A percentile compares a stretch with the other conserved stretches of the same genome.
phyloP scores from a whole-genome alignment of 106 monocot genomes.

The Apostasia ramifera region DNA sequence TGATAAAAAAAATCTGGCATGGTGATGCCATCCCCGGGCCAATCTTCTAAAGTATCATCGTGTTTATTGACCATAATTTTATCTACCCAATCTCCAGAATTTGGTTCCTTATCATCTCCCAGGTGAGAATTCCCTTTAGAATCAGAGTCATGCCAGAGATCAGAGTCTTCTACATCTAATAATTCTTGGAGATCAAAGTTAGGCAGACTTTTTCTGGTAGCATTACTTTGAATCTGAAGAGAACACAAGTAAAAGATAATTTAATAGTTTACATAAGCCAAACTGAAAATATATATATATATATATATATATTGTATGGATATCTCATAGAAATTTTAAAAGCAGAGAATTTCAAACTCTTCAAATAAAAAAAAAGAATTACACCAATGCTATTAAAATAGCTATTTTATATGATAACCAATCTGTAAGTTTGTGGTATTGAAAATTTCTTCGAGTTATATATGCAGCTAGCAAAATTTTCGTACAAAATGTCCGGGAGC shows the following conservation, averaged over 20 bases:
- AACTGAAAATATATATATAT: too few relatives aligned
- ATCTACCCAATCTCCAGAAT: conserved; percentile 62
- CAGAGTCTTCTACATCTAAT: conserved; percentile 25
- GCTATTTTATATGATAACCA: too few relatives aligned
- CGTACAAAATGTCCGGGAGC: too few relatives aligned
- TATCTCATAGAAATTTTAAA: too few relatives aligned
- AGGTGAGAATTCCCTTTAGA: conserved; percentile 9
- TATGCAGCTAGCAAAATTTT: too few relatives aligned
- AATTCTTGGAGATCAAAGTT: conserved; percentile 56
- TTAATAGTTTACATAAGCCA: too few relatives aligned
- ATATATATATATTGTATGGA: too few relatives aligned
- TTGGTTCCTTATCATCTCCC: conserved; percentile 38
- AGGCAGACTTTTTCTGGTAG: conserved; percentile 37
- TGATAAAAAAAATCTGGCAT: conserved; percentile 55
- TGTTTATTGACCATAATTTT: conserved; percentile 65
- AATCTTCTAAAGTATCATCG: conserved; percentile 24
- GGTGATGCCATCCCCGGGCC: conserved; percentile 31
- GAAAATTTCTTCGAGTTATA: too few relatives aligned
- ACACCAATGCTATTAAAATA: too few relatives aligned
- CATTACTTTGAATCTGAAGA: conserved; percentile 23
- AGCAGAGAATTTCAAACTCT: too few relatives aligned
- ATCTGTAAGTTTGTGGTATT: too few relatives aligned
- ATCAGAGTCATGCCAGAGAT: conserved; percentile 40
- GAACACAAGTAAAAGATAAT: background rate
- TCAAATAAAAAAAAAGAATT: too few relatives aligned